Evolutionary conservation across 2,329 filamentous ascomycete genomes (phyloP).

Genomic region (Botryotinia calthae): DNA sequence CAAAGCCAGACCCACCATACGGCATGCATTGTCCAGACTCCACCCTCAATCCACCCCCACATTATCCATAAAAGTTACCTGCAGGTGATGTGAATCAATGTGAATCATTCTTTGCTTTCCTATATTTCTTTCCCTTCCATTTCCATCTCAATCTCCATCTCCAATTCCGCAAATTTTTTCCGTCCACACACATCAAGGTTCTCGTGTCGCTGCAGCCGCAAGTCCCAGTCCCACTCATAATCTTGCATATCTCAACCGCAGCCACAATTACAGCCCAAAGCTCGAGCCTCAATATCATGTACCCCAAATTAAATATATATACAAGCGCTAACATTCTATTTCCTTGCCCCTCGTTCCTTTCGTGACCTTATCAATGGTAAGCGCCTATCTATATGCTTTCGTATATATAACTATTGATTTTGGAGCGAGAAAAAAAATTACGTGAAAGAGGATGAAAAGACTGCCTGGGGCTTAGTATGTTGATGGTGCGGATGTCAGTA

Average conservation of each 20-base stretch:
- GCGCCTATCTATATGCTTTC: not conserved
- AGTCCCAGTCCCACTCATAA: not conserved
- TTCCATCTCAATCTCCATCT: not conserved
- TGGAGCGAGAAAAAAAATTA: not conserved
- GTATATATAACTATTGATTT: not conserved
- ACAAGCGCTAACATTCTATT: not conserved
- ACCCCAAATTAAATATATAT: not conserved
- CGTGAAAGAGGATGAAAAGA: not conserved
- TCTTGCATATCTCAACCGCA: not conserved
- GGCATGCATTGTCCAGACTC: constrained; percentile 8
- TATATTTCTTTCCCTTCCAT: not conserved
- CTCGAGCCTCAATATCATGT: constrained; percentile 1
- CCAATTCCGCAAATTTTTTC: not conserved
- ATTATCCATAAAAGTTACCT: not conserved
- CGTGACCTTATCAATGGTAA: not conserved
- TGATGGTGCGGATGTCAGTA: not conserved
- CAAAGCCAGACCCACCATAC: not conserved
- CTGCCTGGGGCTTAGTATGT: not conserved
- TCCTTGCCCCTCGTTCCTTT: not conserved
- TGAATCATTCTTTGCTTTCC: not conserved
- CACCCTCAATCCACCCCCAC: not conserved
- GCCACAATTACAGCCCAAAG: not conserved
- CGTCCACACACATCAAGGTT: not conserved
- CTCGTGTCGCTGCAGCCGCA: not conserved
- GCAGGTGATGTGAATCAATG: constrained; percentile 9